A percentile compares a stretch with the other conserved stretches of the same genome.
These are phyloP conservation scores for Sporisorium iseilematis-ciliati DNA, from an alignment of 1,284 basidiomycete species.

Conservation along the genomic window DNA sequence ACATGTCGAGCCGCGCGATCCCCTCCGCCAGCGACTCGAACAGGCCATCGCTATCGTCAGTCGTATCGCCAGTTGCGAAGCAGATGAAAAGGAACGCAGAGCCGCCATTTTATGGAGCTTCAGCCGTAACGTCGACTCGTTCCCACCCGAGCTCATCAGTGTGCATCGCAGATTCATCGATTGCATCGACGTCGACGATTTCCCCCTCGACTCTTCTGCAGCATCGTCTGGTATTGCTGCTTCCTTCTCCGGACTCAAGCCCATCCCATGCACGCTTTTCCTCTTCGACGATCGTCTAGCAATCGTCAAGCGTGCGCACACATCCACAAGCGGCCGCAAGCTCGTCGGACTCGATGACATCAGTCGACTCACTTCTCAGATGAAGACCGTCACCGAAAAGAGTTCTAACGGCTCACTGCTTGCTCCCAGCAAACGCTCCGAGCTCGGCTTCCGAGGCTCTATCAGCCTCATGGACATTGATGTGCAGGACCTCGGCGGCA, in stretches of 20 bases:
- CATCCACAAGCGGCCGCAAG: constrained; percentile 78
- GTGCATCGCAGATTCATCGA: constrained; percentile 89
- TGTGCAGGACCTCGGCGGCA: constrained; percentile 70
- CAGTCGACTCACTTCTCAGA: constrained; percentile 75
- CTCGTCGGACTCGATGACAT: constrained; percentile 88
- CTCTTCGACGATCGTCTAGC: constrained; percentile 95
- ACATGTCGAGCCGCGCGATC: constrained; percentile 56
- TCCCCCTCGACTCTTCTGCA: constrained; percentile 33
- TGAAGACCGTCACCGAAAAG: constrained; percentile 67
- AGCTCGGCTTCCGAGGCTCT: constrained; percentile 86
- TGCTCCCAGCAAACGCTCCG: constrained; percentile 76
- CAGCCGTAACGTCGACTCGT: constrained; percentile 85
- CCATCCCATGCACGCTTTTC: constrained; percentile 87
- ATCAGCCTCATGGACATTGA: constrained; percentile 86
- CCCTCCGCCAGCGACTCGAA: constrained; percentile 76
- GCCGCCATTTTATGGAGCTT: constrained; percentile 91
- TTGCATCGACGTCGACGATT: constrained; percentile 92
- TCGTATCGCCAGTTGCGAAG: constrained; percentile 90
- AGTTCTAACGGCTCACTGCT: constrained; percentile 66
- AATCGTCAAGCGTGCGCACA: constrained; percentile 86
- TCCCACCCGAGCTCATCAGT: constrained; percentile 75
- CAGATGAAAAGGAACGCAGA: constrained; percentile 88
- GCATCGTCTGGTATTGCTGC: constrained; percentile 29
- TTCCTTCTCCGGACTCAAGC: constrained; percentile 32
- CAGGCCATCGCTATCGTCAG: constrained; percentile 89